These are phyloP conservation scores for Penicillium italicum DNA, from an alignment of 2,329 filamentous ascomycete species.

Conservation along the genomic window DNA sequence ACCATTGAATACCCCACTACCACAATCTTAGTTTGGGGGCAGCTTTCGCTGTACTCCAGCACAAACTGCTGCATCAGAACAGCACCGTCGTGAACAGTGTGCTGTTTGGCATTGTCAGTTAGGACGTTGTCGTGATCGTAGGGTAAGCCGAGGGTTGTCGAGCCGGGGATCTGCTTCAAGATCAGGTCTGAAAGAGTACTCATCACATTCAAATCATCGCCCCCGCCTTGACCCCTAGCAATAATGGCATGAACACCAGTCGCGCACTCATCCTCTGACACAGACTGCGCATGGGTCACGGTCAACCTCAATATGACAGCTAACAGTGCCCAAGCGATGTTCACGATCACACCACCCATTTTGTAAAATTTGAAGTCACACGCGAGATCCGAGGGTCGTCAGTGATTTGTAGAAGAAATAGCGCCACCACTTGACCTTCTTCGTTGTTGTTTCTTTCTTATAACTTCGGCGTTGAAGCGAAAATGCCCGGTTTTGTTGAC, in stretches of 20 bases:
- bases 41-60: slow-evolving; percentile 18
- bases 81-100: slow-evolving; percentile 14
- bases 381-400: not conserved
- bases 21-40: slow-evolving; percentile 21
- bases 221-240: slow-evolving; percentile 20
- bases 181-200: slow-evolving; percentile 21
- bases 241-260: slow-evolving; percentile 23
- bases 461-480: not conserved
- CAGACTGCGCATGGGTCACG: slow-evolving; percentile 10
- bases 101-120: slow-evolving; percentile 11
- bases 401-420: not conserved
- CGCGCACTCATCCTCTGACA: slow-evolving; percentile 15
- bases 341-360: slow-evolving; percentile 10
- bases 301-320: not conserved
- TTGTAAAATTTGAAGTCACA: not conserved
- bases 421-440: not conserved
- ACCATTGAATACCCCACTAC: slow-evolving; percentile 24
- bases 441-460: not conserved
- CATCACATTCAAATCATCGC: slow-evolving; percentile 25
- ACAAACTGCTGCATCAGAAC: slow-evolving; percentile 24
- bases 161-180: slow-evolving; percentile 21
- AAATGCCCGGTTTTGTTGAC: not conserved
- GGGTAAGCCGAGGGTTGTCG: slow-evolving; percentile 21
- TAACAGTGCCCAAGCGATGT: slow-evolving; percentile 9
- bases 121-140: slow-evolving; percentile 17